Base-by-base conservation (phyloP, 1,284 basidiomycete species). In the Tremellales sp. region DNA sequence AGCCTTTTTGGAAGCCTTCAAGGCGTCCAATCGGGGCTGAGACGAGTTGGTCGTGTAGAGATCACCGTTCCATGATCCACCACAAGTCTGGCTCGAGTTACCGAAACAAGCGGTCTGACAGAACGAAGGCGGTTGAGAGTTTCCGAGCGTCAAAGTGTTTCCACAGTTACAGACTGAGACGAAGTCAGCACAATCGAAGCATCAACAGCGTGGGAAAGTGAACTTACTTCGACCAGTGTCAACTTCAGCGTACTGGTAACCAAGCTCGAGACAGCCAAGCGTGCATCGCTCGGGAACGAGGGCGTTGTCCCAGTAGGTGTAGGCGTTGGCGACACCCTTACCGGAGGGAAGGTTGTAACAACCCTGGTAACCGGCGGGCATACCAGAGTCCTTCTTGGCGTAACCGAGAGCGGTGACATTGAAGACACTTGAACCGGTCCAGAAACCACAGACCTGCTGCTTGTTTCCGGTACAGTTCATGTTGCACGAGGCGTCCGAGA, bases 191-290 rank as follows among this genome's bases (percentile, higher is more conserved):
- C n/a, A n/a, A n/a, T n/a, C n/a, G n/a, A n/a, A n/a, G n/a, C n/a
- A n/a, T n/a, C n/a, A n/a, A n/a, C 22, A 10, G 22, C 37, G n/a
- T 10, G 37, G 8, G 37, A 15, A 40, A 10, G 37, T 10, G 8
- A 19, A 8, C 7, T 10, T 40, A 17, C 8, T 8, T 10, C 37
- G n/a, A 7, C 37, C 37, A 40, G 37, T 12, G 47, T 33, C n/a
- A 19, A 4, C n/a, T n/a, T n/a, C 54, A 17, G 51, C 55, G 48
- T 51, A 56, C 4, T 52, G 41, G 48, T 58, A 65, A 11, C 57
- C 58, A 25, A 62, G 48, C 37, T 59, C 62, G 40, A 51, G 53
- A 53, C 62, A 64, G 21, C 57, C 58, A 44, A 58, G 57, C 45
- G 59, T 54, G 50, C 62, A 64, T 15, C 23, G 33, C 12, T 39